Conservation (phyloP, 106 monocot genomes). For the Dioscorea zingiberensis region DNA sequence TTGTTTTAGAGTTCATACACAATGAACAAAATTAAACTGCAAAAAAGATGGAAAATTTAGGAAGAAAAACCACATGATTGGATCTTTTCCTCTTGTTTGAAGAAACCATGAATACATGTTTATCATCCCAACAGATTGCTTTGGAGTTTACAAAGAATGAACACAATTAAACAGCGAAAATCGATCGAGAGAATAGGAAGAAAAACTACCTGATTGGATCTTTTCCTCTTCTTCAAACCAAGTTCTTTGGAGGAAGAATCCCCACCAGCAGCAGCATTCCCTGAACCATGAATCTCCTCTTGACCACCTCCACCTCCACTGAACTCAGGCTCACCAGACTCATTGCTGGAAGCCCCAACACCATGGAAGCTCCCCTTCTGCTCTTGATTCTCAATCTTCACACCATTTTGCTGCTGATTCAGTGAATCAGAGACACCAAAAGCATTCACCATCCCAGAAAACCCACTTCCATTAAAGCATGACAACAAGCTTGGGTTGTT, state of each 20-base stretch:
- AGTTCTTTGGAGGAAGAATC: slow-evolving; percentile 31
- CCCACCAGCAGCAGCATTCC: slow-evolving; percentile 8
- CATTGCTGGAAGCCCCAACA: background rate
- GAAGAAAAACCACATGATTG: background rate
- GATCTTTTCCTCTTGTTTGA: background rate
- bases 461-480: slow-evolving; percentile 28
- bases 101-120: too few species aligned
- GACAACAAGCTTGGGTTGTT: slow-evolving; percentile 26
- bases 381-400: slow-evolving; percentile 1
- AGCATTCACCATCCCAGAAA: slow-evolving; percentile 19
- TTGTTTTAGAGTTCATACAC: too few species aligned
- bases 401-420: slow-evolving; percentile 5
- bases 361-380: slow-evolving; percentile 18
- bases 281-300: slow-evolving; percentile 18
- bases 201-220: slow-evolving; percentile 31
- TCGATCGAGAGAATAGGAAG: background rate
- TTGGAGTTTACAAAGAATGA: background rate
- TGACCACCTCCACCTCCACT: slow-evolving; percentile 24
- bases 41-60: background rate
- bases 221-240: slow-evolving; percentile 47
- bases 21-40: too few species aligned
- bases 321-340: slow-evolving; percentile 25
- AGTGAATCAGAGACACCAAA: slow-evolving; percentile 10
- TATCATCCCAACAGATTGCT: background rate
- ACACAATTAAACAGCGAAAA: background rate